Conservation (phyloP, 192 early-diverging fungal genomes). For the Entrophospora sp. region DNA sequence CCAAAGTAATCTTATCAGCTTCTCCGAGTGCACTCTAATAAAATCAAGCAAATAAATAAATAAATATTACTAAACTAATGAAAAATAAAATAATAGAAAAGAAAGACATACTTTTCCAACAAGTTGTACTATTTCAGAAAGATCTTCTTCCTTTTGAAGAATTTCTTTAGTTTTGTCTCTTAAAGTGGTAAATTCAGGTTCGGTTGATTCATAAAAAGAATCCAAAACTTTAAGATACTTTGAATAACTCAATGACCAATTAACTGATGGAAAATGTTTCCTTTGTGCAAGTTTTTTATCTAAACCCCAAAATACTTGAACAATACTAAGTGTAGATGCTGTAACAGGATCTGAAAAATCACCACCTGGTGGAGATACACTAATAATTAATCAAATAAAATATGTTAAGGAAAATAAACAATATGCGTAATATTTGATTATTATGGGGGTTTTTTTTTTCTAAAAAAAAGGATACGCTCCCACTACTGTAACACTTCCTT, state of each 20-base stretch:
- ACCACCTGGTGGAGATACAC: conserved; percentile 98
- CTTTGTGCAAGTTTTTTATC: conserved; percentile 99
- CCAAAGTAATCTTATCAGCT: conserved; percentile 97
- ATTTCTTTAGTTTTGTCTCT: conserved; percentile 96
- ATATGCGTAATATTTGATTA: not conserved
- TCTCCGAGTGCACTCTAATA: conserved; percentile 52
- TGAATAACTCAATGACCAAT: conserved; percentile 96
- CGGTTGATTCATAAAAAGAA: conserved; percentile 87
- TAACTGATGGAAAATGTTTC: conserved; percentile 99
- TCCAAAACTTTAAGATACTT: conserved; percentile 98
- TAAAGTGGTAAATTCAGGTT: conserved; percentile 87
- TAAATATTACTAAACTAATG: not conserved
- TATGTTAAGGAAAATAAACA: not conserved
- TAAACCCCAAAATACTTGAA: conserved; percentile 99
- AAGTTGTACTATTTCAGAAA: conserved; percentile 99
- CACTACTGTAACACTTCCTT: conserved; percentile 94
- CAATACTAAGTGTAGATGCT: conserved; percentile 92
- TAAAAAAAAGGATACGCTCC: conserved; percentile 61
- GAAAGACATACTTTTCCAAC: conserved; percentile 76
- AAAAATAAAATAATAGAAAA: conserved; percentile 3
- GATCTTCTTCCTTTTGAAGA: conserved; percentile 95
- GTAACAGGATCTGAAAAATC: conserved; percentile 99
- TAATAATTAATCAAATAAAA: conserved; percentile 19
- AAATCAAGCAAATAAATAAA: not conserved
- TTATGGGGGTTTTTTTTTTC: not conserved